Evolutionary conservation across 306 rosid genomes (phyloP).

Genomic region (Trifolium fragiferum): DNA sequence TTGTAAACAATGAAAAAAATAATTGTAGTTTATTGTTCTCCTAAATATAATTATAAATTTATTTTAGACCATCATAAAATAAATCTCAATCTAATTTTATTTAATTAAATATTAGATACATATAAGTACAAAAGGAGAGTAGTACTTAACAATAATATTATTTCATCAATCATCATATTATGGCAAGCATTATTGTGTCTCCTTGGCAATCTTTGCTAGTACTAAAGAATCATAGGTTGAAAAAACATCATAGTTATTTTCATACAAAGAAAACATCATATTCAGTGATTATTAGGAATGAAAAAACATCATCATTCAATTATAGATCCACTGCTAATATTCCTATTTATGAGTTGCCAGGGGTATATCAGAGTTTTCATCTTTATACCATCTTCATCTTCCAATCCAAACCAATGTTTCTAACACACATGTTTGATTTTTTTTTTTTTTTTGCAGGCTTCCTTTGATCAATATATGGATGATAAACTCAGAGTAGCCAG

Average conservation of each 20-base stretch:
- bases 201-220: slow-evolving; percentile 32
- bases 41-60: background rate
- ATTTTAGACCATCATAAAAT: background rate
- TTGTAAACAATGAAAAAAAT: no score
- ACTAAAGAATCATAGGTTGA: slow-evolving; percentile 15
- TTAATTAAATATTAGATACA: background rate
- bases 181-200: slow-evolving; percentile 34
- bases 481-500: slow-evolving; percentile 42
- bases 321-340: slow-evolving; percentile 33
- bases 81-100: background rate
- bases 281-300: slow-evolving; percentile 30
- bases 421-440: background rate
- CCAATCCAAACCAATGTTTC: background rate
- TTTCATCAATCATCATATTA: slow-evolving; percentile 11
- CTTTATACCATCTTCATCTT: slow-evolving; percentile 16
- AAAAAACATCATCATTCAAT: slow-evolving; percentile 43
- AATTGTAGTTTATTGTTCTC: background rate
- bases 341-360: slow-evolving; percentile 51
- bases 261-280: slow-evolving; percentile 31
- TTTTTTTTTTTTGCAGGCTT: slow-evolving; percentile 46
- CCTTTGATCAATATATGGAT: slow-evolving; percentile 61
- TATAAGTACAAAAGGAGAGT: background rate
- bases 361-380: slow-evolving; percentile 41
- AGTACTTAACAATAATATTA: background rate
- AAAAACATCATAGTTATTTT: background rate